A percentile compares a stretch with the other conserved stretches of the same genome.
These are phyloP conservation scores for Globisporangium orthogonon DNA, from an alignment of 352 stramenopile genomes.

Conservation along the genomic window DNA sequence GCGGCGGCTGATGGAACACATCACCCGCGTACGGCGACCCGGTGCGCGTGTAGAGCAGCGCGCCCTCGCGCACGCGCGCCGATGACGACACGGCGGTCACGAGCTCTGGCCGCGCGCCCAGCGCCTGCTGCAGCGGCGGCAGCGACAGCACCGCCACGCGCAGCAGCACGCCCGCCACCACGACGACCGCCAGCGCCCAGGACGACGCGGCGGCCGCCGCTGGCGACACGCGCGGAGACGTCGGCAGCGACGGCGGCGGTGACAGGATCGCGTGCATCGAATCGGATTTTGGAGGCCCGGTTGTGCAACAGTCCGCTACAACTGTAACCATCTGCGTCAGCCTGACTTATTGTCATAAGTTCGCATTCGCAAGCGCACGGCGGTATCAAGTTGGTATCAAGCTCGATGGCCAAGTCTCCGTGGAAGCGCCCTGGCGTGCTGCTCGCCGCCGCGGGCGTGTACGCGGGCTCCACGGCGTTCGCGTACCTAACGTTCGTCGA, in stretches of 20 bases:
- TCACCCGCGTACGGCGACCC: constrained; percentile 70
- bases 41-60: constrained; percentile 36
- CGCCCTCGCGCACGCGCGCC: constrained; percentile 48
- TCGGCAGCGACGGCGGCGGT: background rate
- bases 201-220: background rate
- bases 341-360: too few relatives aligned
- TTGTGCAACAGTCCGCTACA: too few relatives aligned
- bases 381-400: background rate
- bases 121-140: constrained; percentile 24
- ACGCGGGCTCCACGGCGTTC: constrained; percentile 40
- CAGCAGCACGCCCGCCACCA: constrained; percentile 28
- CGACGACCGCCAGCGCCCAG: constrained; percentile 13
- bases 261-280: background rate
- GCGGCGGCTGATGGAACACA: constrained; percentile 76
- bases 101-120: constrained; percentile 56
- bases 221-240: background rate
- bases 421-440: constrained; percentile 47
- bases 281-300: too few relatives aligned
- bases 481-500: constrained; percentile 78
- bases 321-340: too few relatives aligned
- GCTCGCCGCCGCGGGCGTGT: constrained; percentile 48
- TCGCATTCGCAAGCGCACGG: too few relatives aligned
- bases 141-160: constrained; percentile 33
- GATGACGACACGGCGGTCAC: constrained; percentile 59
- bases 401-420: constrained; percentile 18